Evolutionary conservation across 2,329 filamentous ascomycete genomes (phyloP).

Genomic region (Phaeosphaeria sp.): DNA sequence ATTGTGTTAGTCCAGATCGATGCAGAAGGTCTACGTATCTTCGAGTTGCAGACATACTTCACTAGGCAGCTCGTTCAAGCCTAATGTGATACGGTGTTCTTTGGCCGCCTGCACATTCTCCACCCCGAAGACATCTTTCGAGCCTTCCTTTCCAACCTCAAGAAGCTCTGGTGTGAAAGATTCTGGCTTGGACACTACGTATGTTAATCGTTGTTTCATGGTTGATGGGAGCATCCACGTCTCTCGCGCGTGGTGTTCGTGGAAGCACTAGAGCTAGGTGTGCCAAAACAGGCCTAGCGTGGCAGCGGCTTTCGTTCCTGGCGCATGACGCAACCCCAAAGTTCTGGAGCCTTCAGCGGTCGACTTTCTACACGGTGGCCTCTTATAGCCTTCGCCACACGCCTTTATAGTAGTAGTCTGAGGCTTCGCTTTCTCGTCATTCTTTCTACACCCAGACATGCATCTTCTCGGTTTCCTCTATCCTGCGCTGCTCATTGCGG

Average conservation of each 20-base stretch:
- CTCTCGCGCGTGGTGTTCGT: slow-evolving; percentile 13
- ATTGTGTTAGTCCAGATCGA: slow-evolving; percentile 4
- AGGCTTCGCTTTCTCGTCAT: not conserved
- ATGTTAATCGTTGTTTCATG: slow-evolving; percentile 81
- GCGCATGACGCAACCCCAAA: slow-evolving; percentile 21
- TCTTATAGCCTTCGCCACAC: slow-evolving; percentile 29
- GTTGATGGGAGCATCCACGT: slow-evolving; percentile 16
- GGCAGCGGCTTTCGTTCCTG: slow-evolving; percentile 3
- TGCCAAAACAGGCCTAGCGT: not conserved
- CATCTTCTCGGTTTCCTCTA: slow-evolving; percentile 37
- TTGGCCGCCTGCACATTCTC: slow-evolving; percentile 70
- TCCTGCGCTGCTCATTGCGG: slow-evolving; percentile 39
- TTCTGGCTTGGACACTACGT: slow-evolving; percentile 69
- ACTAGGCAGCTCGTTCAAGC: slow-evolving; percentile 73
- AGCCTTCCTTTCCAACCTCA: slow-evolving; percentile 53
- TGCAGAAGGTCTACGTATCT: not conserved
- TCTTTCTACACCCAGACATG: slow-evolving; percentile 28
- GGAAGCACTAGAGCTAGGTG: not conserved
- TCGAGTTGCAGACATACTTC: slow-evolving; percentile 57
- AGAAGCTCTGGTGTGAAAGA: slow-evolving; percentile 70
- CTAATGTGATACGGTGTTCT: slow-evolving; percentile 80
- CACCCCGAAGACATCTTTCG: slow-evolving; percentile 61
- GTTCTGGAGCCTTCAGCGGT: slow-evolving; percentile 18
- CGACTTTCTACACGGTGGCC: slow-evolving; percentile 32
- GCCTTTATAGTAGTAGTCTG: not conserved